A percentile compares a stretch with the other conserved stretches of the same genome.
phyloP scores from a whole-genome alignment of 495 filamentous ascomycete genomes.

The Aspergillus nanangensis region DNA sequence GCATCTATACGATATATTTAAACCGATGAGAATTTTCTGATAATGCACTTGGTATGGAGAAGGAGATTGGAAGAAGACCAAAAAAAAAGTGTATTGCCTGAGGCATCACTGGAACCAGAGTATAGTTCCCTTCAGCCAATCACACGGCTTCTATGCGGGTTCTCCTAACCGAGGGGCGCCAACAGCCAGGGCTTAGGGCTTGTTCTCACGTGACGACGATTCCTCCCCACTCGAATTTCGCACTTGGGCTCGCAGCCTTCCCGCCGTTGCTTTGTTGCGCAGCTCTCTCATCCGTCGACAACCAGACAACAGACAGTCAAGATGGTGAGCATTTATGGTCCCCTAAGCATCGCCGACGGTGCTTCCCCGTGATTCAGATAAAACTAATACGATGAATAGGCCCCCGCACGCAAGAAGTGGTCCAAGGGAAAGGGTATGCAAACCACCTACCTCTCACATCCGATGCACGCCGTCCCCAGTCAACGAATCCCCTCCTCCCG shows the following conservation, averaged over 20 bases:
- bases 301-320: slow-evolving; percentile 46
- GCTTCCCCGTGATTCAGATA: background rate
- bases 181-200: slow-evolving; percentile 43
- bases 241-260: slow-evolving; percentile 31
- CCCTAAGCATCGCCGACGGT: too few relatives aligned
- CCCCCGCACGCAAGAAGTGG: slow-evolving; percentile 99
- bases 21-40: too few relatives aligned
- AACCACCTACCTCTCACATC: slow-evolving; percentile 15
- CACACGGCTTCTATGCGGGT: too few relatives aligned
- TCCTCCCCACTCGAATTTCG: slow-evolving; percentile 49
- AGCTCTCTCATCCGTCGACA: slow-evolving; percentile 38
- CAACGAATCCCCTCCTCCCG: slow-evolving; percentile 2
- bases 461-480: slow-evolving; percentile 8
- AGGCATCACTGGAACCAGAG: too few relatives aligned
- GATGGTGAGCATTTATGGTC: slow-evolving; percentile 39
- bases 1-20: too few relatives aligned
- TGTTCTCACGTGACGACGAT: slow-evolving; percentile 20
- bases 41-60: too few relatives aligned
- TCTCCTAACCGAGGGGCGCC: background rate
- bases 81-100: too few relatives aligned
- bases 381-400: slow-evolving; percentile 34
- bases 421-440: slow-evolving; percentile 95
- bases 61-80: too few relatives aligned
- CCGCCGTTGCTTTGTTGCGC: slow-evolving; percentile 19
- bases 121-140: too few relatives aligned